Base-by-base conservation (phyloP, 805 yeast species). In the Komagataella pastoris region DNA sequence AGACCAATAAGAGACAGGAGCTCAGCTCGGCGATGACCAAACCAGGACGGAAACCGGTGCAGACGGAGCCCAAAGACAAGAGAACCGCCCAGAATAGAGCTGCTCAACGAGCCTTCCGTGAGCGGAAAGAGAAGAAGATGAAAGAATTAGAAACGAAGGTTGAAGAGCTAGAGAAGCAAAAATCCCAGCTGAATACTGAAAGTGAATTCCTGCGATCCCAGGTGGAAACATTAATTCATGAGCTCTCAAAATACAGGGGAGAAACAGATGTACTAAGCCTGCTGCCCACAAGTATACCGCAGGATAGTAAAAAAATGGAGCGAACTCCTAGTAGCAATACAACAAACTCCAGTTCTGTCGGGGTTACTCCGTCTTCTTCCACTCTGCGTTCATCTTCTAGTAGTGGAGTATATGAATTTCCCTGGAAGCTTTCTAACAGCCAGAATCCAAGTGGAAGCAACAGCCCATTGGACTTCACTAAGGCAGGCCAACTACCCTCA, bases 81-180 rank as follows among this genome's bases (percentile, higher is more conserved):
- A 75, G 99, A 59, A 88, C 96, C 14, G 97, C 97, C 2, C 98
- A 93, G 69, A 91, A 93, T 66, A 77, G 98, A 60, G 97, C 97
- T 3, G 98, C 98, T n/a, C 99, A 93, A 68, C 74, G 98, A 52
- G 98, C 98, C 6, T 91, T 88, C 68, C 74, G 98, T 53, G 98
- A 93, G 67, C 79, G 98, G 54, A 91, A 91, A 65, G 98, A 91
- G 65, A 75, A 75, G 50, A 88, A 86, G 61, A 77, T 93, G 81
- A 79, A 80, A 61, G 96, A 88, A 56, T 73, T 91, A 55, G 97
- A 90, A 63, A 81, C 80, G 48, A 82, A 86, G 58, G 95, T 91
- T 12, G 67, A 74, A 50, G 65, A 70, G 57, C 74, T 91, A 57
- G 97, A 93, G 65, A 76, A 76, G 56, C 85, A 83, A 57, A 83